These are phyloP conservation scores for Cyberlindnera veronae DNA, from an alignment of 805 yeast species.

Conservation along the genomic window DNA sequence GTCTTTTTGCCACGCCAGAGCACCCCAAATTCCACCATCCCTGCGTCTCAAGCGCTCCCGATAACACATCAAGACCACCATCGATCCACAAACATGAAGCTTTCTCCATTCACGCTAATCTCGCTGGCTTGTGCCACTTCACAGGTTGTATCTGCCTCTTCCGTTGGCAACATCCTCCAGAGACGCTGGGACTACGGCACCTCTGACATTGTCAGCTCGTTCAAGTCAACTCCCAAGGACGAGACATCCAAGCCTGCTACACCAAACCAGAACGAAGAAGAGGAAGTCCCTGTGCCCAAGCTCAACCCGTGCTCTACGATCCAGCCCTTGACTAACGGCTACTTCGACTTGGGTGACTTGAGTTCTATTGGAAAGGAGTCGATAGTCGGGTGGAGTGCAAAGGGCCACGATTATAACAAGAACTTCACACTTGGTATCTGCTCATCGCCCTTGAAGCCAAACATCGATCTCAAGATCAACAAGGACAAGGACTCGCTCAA, in stretches of 20 bases:
- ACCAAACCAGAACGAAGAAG: constrained; percentile 2
- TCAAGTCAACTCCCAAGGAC: constrained; percentile 7
- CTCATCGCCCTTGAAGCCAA: constrained; percentile 44
- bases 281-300: constrained; percentile 10
- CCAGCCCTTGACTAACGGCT: constrained; percentile 41
- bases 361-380: constrained; percentile 26
- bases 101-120: not conserved
- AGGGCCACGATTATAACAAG: constrained; percentile 63
- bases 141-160: not conserved
- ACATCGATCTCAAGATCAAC: constrained; percentile 27
- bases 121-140: not conserved
- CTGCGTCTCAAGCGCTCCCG: too few relatives aligned
- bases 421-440: constrained; percentile 79
- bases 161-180: not conserved
- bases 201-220: constrained; percentile 17
- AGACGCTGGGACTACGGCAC: constrained; percentile 23
- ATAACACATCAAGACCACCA: too few relatives aligned
- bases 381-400: constrained; percentile 55
- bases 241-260: constrained; percentile 5
- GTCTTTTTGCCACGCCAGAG: too few relatives aligned
- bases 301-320: constrained; percentile 40
- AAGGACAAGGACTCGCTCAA: constrained; percentile 8
- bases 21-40: too few relatives aligned
- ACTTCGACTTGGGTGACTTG: constrained; percentile 29
- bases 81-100: constrained; percentile 1